Base-by-base conservation (phyloP, 306 rosid species). In the Carpinus viminea region DNA sequence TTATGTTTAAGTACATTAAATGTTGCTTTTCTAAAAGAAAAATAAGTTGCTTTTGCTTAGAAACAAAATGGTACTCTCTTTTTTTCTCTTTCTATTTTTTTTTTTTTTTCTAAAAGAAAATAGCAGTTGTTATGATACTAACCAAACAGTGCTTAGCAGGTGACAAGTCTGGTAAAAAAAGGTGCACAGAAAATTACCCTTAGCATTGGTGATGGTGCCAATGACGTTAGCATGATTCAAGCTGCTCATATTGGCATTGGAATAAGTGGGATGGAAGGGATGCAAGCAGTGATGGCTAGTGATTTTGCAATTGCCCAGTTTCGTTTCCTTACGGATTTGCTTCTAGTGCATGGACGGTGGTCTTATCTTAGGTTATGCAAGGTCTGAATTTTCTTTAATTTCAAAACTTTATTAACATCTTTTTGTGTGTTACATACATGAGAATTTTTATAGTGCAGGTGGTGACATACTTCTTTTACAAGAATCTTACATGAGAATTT, bases 281-380 rank as follows among this genome's bases (percentile, higher is more conserved):
- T 95, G 98, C 98, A 95, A 81, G 98, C 98, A 74, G 98, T 95
- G 83, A 95, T 95, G 98, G 98, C 98, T 56, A 95, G 98, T 81
- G 98, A 95, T 87, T 95, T 95, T 83, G 97, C 98, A 56, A 91
- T 95, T 83, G 97, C 98, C 62, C 98, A 95, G 84, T 95, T 95
- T 76, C 98, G 97, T n/a, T 95, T 87, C 87, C 95, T 95, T 76
- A 82, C 89, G 34, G 98, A 95, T 87, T 89, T 95, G 80, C 97
- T 95, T 76, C 98, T 95, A 79, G 97, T 95, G 79, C 98, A 95
- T 85, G 98, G 98, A 57, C 97, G 98, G 36, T 95, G 98, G 98
- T 94, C 98, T 3, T 94, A 94, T 86, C 86, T 91, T 76, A 92
- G 98, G 86, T 78, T 94, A 85, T 92, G 97, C 98, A 95, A 95